These are phyloP conservation scores for Pichia sp. DNA, from an alignment of 1,139 yeast species.

Conservation along the genomic window DNA sequence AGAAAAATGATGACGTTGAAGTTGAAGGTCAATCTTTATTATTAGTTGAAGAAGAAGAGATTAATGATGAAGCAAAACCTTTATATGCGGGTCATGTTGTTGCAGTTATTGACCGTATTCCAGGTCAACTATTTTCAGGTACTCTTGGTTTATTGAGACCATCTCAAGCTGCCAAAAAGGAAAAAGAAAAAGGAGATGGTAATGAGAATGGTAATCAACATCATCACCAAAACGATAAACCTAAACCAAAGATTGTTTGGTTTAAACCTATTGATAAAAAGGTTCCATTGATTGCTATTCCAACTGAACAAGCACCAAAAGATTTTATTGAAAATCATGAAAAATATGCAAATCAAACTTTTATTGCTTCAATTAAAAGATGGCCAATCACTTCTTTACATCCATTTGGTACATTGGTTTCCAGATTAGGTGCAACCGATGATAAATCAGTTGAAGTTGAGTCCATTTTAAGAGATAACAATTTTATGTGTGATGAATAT, in stretches of 20 bases:
- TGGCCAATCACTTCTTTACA: conserved; percentile 99
- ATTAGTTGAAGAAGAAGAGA: conserved; percentile 91
- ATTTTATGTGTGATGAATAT: conserved; percentile 84
- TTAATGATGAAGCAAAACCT: conserved; percentile 88
- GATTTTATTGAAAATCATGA: conserved; percentile 94
- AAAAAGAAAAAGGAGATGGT: conserved; percentile 41
- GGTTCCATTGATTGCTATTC: conserved; percentile 95
- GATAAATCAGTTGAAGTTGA: conserved; percentile 78
- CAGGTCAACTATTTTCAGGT: conserved; percentile 93
- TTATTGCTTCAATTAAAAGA: conserved; percentile 92
- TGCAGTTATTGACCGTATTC: conserved; percentile 94
- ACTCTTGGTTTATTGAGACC: conserved; percentile 91
- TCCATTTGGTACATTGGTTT: conserved; percentile 92
- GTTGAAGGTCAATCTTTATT: conserved; percentile 94
- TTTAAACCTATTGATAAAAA: conserved; percentile 97
- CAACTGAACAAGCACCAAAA: conserved; percentile 95
- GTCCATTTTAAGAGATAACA: conserved; percentile 87
- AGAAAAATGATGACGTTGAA: conserved; percentile 96
- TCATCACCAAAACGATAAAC: conserved; percentile 38
- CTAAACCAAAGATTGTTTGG: conserved; percentile 93
- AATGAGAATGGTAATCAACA: conserved; percentile 32
- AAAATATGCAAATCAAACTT: conserved; percentile 69
- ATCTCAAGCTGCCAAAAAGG: conserved; percentile 87
- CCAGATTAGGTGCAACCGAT: conserved; percentile 77
- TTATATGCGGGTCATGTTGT: conserved; percentile 97